Base-by-base conservation (phyloP, 768 basidiomycete species). In the Bullera alba region DNA sequence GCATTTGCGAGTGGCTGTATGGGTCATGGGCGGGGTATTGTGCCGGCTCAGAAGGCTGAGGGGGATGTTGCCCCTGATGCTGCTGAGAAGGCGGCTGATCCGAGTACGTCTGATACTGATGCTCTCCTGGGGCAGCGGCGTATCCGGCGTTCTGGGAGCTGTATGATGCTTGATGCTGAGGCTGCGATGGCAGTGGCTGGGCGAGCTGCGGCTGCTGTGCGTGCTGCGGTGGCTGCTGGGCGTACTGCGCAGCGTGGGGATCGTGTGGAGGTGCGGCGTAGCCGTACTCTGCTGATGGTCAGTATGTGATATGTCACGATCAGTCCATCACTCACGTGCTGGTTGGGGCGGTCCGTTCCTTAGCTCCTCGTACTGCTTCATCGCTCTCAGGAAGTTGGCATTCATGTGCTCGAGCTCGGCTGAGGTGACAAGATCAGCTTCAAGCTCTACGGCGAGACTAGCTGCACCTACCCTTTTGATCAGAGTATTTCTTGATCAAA, bases 361-460 rank as follows among this genome's bases (percentile, higher is more conserved):
- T 84, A 95, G 87, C 27, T 83, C 76, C 66, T 95, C 91, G 62
- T 92, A 97, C 48, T 92, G 87, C 15, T 83, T 81, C 41, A 87
- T 79, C 4, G 91, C 92, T 36, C 84, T 82, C 25, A 91, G 79
- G 63, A 97, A 95, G 16, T 83, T 89, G 73, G 92, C 88, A 70
- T 91, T 91, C 86, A 96, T 92, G 2, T 85, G 83, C 5, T 91
- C 84, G 27, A 96, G 77, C 71, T 97, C 93, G 50, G 91, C 92
- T 93, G 59, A 19, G 15, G 34, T 39, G 46, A 26, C 32, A 22
- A 4, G 46, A 19, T 46, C 51, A 50, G 39, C 48, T 39, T 22
- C 28, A 35, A 23, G 43, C 16, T 26, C 34, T 28, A 25, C 7
- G 23, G 10, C n/a, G 17, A 27, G 3, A n/a, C 47, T 16, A 6